Conservation (phyloP, 768 basidiomycete species). For the Melanogaster broomeanus region DNA sequence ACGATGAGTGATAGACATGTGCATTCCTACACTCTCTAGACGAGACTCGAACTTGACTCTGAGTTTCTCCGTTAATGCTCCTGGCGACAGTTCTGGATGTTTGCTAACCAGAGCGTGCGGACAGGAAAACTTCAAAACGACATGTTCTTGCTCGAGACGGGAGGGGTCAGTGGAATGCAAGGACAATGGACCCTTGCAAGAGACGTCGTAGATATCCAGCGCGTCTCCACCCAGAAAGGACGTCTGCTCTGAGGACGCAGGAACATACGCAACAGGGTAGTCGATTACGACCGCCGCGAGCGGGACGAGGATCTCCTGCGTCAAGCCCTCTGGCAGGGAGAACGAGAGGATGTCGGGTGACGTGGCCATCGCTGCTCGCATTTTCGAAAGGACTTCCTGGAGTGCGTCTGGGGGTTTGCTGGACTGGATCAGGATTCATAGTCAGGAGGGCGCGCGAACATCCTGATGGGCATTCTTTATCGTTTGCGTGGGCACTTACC, state of each 20-base stretch:
- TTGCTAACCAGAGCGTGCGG: constrained; percentile 34
- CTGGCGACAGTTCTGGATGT: constrained; percentile 14
- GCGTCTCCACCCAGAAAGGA: constrained; percentile 46
- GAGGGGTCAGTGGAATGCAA: background rate
- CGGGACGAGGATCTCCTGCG: constrained; percentile 41
- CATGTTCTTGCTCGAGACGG: constrained; percentile 26
- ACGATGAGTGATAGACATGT: constrained; percentile 30
- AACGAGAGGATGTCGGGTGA: constrained; percentile 20
- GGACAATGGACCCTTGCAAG: constrained; percentile 5
- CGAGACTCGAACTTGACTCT: constrained; percentile 35
- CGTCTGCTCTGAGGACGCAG: constrained; percentile 38
- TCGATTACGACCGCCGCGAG: constrained; percentile 62
- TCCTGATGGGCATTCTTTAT: background rate
- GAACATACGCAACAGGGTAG: constrained; percentile 60
- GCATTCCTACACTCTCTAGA: constrained; percentile 24
- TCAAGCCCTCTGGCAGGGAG: constrained; percentile 29
- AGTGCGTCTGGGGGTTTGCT: constrained; percentile 11
- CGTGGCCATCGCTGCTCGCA: constrained; percentile 5
- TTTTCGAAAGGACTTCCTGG: constrained; percentile 9
- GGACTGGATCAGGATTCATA: constrained; percentile 13
- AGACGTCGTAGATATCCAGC: constrained; percentile 51
- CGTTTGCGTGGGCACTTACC: constrained; percentile 15
- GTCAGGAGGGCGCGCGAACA: background rate
- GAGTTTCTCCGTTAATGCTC: constrained; percentile 33
- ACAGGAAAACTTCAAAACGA: constrained; percentile 59